These are phyloP conservation scores for Drosera spatulata DNA, from an alignment of 179 eudicot species.

Conservation along the genomic window DNA sequence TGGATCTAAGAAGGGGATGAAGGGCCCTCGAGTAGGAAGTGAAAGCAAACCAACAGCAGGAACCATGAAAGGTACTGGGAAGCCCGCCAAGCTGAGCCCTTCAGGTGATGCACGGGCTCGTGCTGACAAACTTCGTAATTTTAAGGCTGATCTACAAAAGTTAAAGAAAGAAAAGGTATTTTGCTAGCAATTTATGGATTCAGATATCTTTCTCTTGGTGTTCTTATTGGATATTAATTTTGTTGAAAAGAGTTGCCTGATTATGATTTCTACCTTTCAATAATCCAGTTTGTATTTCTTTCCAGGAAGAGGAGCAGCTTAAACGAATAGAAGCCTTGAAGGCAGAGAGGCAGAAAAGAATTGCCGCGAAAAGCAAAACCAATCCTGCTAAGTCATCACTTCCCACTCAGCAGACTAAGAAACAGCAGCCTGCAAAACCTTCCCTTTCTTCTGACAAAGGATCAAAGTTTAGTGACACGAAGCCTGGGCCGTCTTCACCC, in stretches of 20 bases:
- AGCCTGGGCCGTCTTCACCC: conserved; percentile 88
- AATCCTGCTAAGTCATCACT: conserved; percentile 29
- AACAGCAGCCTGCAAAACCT: conserved; percentile 37
- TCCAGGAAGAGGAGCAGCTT: conserved; percentile 77
- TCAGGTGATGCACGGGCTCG: conserved; percentile 93
- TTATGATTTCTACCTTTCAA: too few relatives aligned
- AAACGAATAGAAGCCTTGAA: conserved; percentile 77
- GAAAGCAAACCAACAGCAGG: conserved; percentile 41
- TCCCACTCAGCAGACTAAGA: conserved; percentile 38
- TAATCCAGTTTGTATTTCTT: background rate
- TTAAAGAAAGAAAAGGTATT: conserved; percentile 82
- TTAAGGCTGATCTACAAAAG: conserved; percentile 94
- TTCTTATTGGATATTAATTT: background rate
- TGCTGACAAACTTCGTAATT: conserved; percentile 76
- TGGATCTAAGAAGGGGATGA: conserved; percentile 38
- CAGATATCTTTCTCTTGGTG: background rate
- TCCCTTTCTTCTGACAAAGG: conserved; percentile 64
- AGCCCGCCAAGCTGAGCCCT: conserved; percentile 57
- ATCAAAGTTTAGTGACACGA: conserved; percentile 86
- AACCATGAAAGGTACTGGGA: conserved; percentile 33
- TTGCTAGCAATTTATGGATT: background rate
- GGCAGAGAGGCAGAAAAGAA: conserved; percentile 86
- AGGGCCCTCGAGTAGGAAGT: conserved; percentile 38
- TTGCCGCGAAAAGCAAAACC: conserved; percentile 61
- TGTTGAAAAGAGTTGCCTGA: background rate